These are phyloP conservation scores for Geosiphon pyriformis DNA, from an alignment of 192 early-diverging fungal species.

Conservation along the genomic window DNA sequence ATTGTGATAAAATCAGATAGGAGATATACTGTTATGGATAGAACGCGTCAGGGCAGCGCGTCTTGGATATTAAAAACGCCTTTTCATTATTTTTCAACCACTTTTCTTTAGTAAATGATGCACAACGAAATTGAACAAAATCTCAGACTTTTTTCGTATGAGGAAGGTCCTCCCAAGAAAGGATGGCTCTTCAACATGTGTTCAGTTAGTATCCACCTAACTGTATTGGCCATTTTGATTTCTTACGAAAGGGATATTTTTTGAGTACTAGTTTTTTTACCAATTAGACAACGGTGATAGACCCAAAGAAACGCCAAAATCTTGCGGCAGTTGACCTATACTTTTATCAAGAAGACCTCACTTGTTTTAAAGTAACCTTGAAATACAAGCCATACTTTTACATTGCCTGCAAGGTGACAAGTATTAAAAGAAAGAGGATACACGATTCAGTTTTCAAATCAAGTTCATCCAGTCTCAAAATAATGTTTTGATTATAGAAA, in stretches of 20 bases:
- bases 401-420: constrained; percentile 68
- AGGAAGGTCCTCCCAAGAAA: constrained; percentile 62
- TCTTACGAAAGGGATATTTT: too few species aligned
- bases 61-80: too few species aligned
- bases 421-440: background rate
- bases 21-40: too few species aligned
- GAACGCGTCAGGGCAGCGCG: too few species aligned
- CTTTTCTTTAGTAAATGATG: background rate
- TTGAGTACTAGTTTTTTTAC: background rate
- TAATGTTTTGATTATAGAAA: constrained; percentile 31
- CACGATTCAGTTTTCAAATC: background rate
- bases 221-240: constrained; percentile 4
- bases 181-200: constrained; percentile 99
- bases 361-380: constrained; percentile 82
- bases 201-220: constrained; percentile 47
- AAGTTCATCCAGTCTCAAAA: background rate
- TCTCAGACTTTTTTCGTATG: constrained; percentile 31
- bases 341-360: constrained; percentile 86
- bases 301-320: constrained; percentile 58
- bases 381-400: constrained; percentile 89
- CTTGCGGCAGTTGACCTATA: constrained; percentile 83
- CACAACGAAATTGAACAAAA: background rate
- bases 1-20: too few species aligned
- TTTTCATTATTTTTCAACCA: background rate
- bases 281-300: constrained; percentile 55